These are phyloP conservation scores for Staphylotrichum longicolle DNA, from an alignment of 495 filamentous ascomycete species.

Conservation along the genomic window DNA sequence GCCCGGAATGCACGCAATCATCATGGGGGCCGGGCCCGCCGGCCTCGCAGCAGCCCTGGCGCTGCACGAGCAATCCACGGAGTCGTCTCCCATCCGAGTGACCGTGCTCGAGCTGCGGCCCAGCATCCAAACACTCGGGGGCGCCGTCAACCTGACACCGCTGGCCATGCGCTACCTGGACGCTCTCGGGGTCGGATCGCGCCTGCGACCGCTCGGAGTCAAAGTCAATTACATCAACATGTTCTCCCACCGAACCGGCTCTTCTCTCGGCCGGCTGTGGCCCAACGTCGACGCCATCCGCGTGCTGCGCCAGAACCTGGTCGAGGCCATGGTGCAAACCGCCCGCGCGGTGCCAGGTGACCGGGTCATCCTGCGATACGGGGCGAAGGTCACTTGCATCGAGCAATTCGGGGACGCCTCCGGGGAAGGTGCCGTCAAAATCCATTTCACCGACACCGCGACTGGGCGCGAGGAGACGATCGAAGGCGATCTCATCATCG, in stretches of 20 bases:
- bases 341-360: conserved; percentile 24
- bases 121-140: conserved; percentile 54
- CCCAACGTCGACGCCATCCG: conserved; percentile 46
- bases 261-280: conserved; percentile 45
- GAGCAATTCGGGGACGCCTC: conserved; percentile 31
- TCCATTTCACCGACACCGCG: conserved; percentile 1
- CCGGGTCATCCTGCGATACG: conserved; percentile 36
- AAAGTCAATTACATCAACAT: conserved; percentile 43
- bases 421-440: background rate
- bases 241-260: conserved; percentile 52
- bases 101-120: conserved; percentile 58
- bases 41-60: conserved; percentile 56
- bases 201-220: conserved; percentile 44
- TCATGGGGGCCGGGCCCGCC: conserved; percentile 53
- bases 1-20: conserved; percentile 1
- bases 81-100: conserved; percentile 44
- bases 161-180: conserved; percentile 59
- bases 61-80: conserved; percentile 28
- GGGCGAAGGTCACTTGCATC: conserved; percentile 28
- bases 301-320: conserved; percentile 49
- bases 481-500: conserved; percentile 54
- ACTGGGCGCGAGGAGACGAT: conserved; percentile 36
- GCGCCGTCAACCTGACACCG: conserved; percentile 62
- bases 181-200: conserved; percentile 50
- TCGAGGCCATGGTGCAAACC: conserved; percentile 45